A percentile compares a stretch with the other conserved stretches of the same genome.
Conservation (phyloP, 2,329 filamentous ascomycete species). For the Fusarium odoratissimum region DNA sequence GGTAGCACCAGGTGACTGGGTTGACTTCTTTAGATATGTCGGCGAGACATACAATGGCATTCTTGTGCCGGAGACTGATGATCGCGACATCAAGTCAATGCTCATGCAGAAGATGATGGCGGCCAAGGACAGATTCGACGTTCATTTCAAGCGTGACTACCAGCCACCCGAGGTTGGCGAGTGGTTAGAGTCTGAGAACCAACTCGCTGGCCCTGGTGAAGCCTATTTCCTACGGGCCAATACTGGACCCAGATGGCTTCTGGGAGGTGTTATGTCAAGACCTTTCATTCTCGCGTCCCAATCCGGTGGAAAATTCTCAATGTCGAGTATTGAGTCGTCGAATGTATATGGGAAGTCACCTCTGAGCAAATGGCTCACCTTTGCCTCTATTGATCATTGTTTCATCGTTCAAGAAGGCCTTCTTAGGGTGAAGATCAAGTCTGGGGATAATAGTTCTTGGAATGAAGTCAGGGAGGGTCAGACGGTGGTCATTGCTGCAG, state of each 20-base stretch:
- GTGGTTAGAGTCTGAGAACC: slow-evolving; percentile 56
- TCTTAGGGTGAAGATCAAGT: slow-evolving; percentile 53
- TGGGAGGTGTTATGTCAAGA: slow-evolving; percentile 58
- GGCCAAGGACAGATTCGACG: slow-evolving; percentile 64
- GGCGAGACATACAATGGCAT: slow-evolving; percentile 63
- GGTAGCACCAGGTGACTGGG: slow-evolving; percentile 68
- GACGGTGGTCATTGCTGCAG: slow-evolving; percentile 60
- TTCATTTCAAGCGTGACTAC: slow-evolving; percentile 63
- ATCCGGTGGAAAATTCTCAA: slow-evolving; percentile 61
- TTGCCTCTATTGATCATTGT: slow-evolving; percentile 63
- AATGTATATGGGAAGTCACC: slow-evolving; percentile 46
- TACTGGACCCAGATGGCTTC: slow-evolving; percentile 58
- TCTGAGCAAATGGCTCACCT: slow-evolving; percentile 49
- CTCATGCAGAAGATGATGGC: slow-evolving; percentile 67
- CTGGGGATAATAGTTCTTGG: fast-evolving
- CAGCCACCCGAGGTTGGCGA: slow-evolving; percentile 56
- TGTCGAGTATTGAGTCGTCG: slow-evolving; percentile 63
- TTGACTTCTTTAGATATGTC: slow-evolving; percentile 70
- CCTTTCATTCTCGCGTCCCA: slow-evolving; percentile 61
- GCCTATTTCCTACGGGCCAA: slow-evolving; percentile 65
- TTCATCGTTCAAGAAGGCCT: slow-evolving; percentile 61
- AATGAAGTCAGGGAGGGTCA: slow-evolving; percentile 54
- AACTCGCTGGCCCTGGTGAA: slow-evolving; percentile 50
- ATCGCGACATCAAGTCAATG: slow-evolving; percentile 61
- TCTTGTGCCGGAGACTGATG: slow-evolving; percentile 62